Conservation (phyloP, 345 rosid genomes). For the Moricandia moricandioides region DNA sequence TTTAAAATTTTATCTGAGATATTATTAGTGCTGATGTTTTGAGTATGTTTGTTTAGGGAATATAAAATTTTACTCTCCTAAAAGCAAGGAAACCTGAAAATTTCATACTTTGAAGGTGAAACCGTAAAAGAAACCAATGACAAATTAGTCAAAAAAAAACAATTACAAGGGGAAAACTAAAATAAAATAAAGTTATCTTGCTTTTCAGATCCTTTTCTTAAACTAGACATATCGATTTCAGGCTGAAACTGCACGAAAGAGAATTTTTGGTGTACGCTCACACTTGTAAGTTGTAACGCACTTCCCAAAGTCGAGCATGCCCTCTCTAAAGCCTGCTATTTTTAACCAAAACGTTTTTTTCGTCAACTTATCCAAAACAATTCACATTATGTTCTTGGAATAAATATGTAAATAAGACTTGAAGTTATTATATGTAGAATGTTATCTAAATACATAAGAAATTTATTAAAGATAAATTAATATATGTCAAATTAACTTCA, state of each 20-base stretch:
- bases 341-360: not conserved
- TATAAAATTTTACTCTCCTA: not conserved
- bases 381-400: not conserved
- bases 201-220: not conserved
- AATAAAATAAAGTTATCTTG: not conserved
- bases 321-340: slow-evolving; percentile 22
- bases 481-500: not conserved
- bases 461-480: not conserved
- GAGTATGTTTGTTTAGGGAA: not conserved
- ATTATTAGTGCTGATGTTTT: not conserved
- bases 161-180: not conserved
- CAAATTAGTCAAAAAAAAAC: not conserved
- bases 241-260: slow-evolving; percentile 4
- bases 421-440: not conserved
- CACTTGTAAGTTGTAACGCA: slow-evolving; percentile 23
- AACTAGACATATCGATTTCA: not conserved
- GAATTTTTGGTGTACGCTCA: slow-evolving; percentile 32
- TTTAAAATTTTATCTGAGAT: too few relatives aligned
- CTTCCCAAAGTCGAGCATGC: slow-evolving; percentile 23
- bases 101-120: not conserved
- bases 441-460: not conserved
- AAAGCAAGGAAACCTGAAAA: not conserved
- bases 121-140: not conserved
- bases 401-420: not conserved
- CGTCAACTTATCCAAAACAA: not conserved